phyloP scores from a whole-genome alignment of 257 asterid species.

The Forsythia suspensa region DNA sequence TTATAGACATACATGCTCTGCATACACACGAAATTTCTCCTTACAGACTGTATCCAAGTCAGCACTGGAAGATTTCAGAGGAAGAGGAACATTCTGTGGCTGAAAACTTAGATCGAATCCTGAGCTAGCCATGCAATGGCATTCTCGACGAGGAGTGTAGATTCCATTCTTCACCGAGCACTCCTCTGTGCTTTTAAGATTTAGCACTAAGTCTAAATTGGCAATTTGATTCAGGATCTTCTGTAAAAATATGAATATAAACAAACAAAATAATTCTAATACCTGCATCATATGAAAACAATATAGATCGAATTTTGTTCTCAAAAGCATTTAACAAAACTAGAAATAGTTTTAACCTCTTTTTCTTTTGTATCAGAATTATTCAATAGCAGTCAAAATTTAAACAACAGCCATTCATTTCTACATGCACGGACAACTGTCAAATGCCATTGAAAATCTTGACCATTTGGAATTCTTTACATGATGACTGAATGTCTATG shows the following conservation, averaged over 20 bases:
- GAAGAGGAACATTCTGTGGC: slow-evolving; percentile 30
- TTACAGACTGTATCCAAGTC: slow-evolving; percentile 40
- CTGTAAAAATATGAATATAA: slow-evolving; percentile 32
- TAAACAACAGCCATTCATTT: neutral
- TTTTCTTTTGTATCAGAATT: neutral
- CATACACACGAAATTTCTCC: slow-evolving; percentile 51
- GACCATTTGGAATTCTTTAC: neutral
- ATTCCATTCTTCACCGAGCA: slow-evolving; percentile 35
- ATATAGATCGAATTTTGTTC: neutral
- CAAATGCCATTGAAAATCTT: neutral
- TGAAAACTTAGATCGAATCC: slow-evolving; percentile 41
- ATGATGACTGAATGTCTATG: neutral
- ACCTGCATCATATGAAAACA: neutral
- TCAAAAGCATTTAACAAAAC: neutral
- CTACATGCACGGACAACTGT: neutral
- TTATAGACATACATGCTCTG: slow-evolving; percentile 62
- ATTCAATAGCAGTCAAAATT: too few relatives aligned
- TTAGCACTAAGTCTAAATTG: slow-evolving; percentile 80
- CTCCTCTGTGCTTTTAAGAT: slow-evolving; percentile 66
- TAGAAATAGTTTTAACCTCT: neutral
- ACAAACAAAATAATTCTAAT: neutral
- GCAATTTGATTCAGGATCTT: slow-evolving; percentile 79
- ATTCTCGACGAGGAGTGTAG: slow-evolving; percentile 45
- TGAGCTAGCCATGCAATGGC: slow-evolving; percentile 44
- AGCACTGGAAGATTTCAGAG: slow-evolving; percentile 31